phyloP scores from a whole-genome alignment of 257 asterid species.

The Solanum megistacrolobum region DNA sequence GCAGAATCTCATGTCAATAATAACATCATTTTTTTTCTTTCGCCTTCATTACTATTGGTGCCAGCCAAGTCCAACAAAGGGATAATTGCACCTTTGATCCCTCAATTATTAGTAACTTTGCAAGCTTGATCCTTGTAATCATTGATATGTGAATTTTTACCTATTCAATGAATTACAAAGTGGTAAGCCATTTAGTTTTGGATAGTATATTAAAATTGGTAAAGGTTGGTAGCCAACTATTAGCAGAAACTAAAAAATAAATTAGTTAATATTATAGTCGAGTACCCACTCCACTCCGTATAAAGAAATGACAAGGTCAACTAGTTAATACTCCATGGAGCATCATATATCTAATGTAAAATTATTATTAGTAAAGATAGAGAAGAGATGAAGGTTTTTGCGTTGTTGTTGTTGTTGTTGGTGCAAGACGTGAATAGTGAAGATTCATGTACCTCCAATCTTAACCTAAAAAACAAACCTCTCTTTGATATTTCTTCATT shows the following conservation, averaged over 20 bases:
- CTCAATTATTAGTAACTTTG: background rate
- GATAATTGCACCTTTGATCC: background rate
- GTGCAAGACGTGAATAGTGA: conserved; percentile 28
- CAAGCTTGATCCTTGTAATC: background rate
- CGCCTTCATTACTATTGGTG: background rate
- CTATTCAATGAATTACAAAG: background rate
- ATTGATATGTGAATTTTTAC: background rate
- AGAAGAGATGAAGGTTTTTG: background rate
- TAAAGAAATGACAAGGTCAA: background rate
- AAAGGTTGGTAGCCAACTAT: background rate
- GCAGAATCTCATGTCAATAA: background rate
- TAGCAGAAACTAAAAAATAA: background rate
- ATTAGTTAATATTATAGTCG: too few relatives aligned
- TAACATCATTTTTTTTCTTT: background rate
- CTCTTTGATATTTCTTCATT: conserved; percentile 54
- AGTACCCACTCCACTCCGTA: background rate
- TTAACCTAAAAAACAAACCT: conserved; percentile 15
- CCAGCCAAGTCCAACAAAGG: background rate
- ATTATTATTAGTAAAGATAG: background rate
- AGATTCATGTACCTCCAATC: conserved; percentile 44
- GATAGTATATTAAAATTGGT: background rate
- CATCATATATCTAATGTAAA: too few relatives aligned
- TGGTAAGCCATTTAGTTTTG: background rate
- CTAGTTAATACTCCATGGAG: too few relatives aligned
- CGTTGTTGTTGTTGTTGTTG: background rate